phyloP scores from a whole-genome alignment of 768 basidiomycete species.

The Termitomyces sp. region DNA sequence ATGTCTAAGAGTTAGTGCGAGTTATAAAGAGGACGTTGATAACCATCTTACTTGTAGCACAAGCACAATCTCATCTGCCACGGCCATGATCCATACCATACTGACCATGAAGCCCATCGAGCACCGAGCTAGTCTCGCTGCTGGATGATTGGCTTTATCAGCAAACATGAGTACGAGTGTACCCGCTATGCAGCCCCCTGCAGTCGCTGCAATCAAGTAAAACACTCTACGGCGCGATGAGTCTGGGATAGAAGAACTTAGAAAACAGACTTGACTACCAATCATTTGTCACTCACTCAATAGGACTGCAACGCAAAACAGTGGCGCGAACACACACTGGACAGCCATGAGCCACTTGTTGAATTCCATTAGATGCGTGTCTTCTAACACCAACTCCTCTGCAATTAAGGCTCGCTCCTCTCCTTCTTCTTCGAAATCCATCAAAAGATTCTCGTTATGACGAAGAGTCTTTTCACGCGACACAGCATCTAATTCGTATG shows the following conservation, averaged over 20 bases:
- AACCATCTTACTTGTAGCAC: conserved; percentile 67
- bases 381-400: conserved; percentile 68
- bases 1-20: conserved; percentile 2
- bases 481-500: conserved; percentile 31
- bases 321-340: conserved; percentile 79
- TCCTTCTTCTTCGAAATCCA: conserved; percentile 75
- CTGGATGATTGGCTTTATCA: conserved; percentile 49
- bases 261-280: not conserved
- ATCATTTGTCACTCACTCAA: conserved; percentile 52
- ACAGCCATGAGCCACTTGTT: conserved; percentile 82
- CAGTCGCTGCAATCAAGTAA: conserved; percentile 47
- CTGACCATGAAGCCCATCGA: conserved; percentile 88
- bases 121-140: conserved; percentile 67
- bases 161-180: conserved; percentile 55
- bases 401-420: conserved; percentile 65
- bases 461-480: conserved; percentile 35
- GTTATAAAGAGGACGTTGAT: conserved; percentile 8
- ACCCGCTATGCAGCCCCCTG: conserved; percentile 50
- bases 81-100: conserved; percentile 97
- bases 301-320: conserved; percentile 71
- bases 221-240: conserved; percentile 38
- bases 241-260: conserved; percentile 28
- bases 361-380: conserved; percentile 57
- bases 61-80: conserved; percentile 92
- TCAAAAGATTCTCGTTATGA: conserved; percentile 38